Evolutionary conservation across 202 grass and related monocot species (phyloP), one percentile per base, ranked within the genome.

Genomic region (Elaeis oleifera): DNA sequence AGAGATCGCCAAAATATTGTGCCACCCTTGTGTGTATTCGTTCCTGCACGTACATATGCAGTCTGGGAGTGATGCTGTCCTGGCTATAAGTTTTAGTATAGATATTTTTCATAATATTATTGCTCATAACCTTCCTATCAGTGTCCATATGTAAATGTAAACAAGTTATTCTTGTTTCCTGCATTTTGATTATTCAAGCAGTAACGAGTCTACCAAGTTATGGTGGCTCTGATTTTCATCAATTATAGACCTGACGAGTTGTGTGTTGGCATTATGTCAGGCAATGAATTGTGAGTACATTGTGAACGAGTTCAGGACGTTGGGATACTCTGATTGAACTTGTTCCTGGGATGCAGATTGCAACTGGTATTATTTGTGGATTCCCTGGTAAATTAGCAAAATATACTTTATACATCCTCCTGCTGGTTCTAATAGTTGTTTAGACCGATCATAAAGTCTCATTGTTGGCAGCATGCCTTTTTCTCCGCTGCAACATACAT

Each of bases 261-360:
- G 11, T 20, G 24, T 54, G 8, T 26, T 59, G 18, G 20, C 29
- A 32, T 18, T 36, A 68, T 86, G n/a, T 17, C 70, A 92, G 92
- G 84, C 82, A 60, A 97, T 97, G 92, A 86, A 92, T 77, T 81
- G 84, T 53, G 92, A 97, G 61, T 97, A 92, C 69, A 89, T 64
- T 29, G 82, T 86, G 39, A 50, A 61, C 19, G 82, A 97, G 50
- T 97, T 97, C 68, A 84, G 84, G 82, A 92, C 67, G 69, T 88
- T 97, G 53, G 85, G 94, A 89, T 59, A 89, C 88, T 31, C 72
- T 92, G 0, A 84, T 68, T 73, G 88, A 92, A 53, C 80, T 92
- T 70, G 94, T 97, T 50, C 88, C 74, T 23, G 80, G 85, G 69
- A 97, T 97, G 85, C 94, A 97, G 74, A 92, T 97, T 72, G 94